These are phyloP conservation scores for Hypoxylon trugodes DNA, from an alignment of 495 filamentous ascomycete species.

Conservation along the genomic window DNA sequence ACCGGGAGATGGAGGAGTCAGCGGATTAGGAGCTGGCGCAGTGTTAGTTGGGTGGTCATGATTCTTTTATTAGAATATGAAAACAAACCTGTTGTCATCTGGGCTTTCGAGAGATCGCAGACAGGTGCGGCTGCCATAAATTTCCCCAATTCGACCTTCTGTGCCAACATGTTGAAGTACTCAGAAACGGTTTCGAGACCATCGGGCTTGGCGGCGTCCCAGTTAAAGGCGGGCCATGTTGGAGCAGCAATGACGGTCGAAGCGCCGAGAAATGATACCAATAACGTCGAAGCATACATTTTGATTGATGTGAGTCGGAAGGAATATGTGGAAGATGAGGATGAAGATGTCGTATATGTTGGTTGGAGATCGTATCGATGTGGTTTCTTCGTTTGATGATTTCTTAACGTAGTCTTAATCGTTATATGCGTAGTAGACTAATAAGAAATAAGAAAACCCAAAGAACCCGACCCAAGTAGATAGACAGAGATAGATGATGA, in stretches of 20 bases:
- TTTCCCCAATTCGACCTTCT: slow-evolving; percentile 55
- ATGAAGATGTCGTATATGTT: slow-evolving; percentile 4
- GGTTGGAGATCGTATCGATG: slow-evolving; percentile 17
- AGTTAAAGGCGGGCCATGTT: slow-evolving; percentile 49
- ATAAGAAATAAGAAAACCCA: slow-evolving; percentile 45
- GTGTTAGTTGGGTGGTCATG: slow-evolving; percentile 33
- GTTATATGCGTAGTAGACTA: slow-evolving; percentile 37
- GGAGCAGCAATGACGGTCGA: slow-evolving; percentile 58
- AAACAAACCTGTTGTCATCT: slow-evolving; percentile 55
- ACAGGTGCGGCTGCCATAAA: slow-evolving; percentile 47
- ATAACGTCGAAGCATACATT: slow-evolving; percentile 57
- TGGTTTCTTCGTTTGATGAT: slow-evolving; percentile 31
- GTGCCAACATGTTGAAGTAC: slow-evolving; percentile 63
- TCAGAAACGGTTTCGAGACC: slow-evolving; percentile 55
- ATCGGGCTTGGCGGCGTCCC: slow-evolving; percentile 44
- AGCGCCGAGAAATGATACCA: slow-evolving; percentile 57
- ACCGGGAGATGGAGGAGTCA: slow-evolving; percentile 66
- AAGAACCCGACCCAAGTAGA: slow-evolving; percentile 31
- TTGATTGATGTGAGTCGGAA: slow-evolving; percentile 32
- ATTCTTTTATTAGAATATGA: neutral
- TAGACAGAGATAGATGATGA: slow-evolving; percentile 36
- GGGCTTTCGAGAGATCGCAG: slow-evolving; percentile 61
- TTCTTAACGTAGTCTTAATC: slow-evolving; percentile 34
- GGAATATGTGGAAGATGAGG: slow-evolving; percentile 19
- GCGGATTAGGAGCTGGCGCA: slow-evolving; percentile 49